Evolutionary conservation across 306 rosid genomes (phyloP), one percentile per base, ranked within the genome.

Genomic region (Begonia masoniana): DNA sequence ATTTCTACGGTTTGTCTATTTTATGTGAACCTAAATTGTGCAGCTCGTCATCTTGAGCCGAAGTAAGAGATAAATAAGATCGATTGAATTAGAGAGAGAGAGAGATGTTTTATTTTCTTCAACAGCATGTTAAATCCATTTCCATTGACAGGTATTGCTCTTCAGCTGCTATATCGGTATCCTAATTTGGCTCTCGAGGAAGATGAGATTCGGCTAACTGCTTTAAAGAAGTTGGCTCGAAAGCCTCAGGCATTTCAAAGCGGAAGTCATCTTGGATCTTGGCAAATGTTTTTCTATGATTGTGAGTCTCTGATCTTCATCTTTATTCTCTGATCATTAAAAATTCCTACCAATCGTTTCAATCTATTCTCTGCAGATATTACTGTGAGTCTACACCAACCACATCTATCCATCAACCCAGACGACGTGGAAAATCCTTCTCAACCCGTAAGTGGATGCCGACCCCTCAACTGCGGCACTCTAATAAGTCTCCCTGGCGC

Each of bases 1-100:
- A 56, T 56, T 10, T 56, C 51, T 56, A 43, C 41, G 60, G 60
- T 56, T 56, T 47, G 60, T 10, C n/a, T 39, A 13, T 36, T 9
- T 45, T 2, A 45, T 45, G 0, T 41, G 39, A 4, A 31, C 7
- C 39, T 7, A 5, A 3, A 31, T 31, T 31, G 39, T 31, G 39
- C 7, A 31, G 7, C 7, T 31, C 39, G 1, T 26, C 35, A 6
- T 3, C 35, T 26, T 26, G 35, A 2, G 2, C 4, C 3, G 4
- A 24, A 24, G 31, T n/a, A n/a, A n/a, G 24, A 21, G 24, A 21
- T 1, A 21, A 31, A 31, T 31, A 31, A 31, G 39, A 31, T 31
- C 5, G 39, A 31, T 31, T 31, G 39, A 31, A 4, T 45, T 10
- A 45, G 9, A 45, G 1, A 45, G 23, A 19, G 23, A 19, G 13